Evolutionary conservation across 2,329 filamentous ascomycete genomes (phyloP), one percentile per base, ranked within the genome.

Genomic region (Pseudogymnoascus sp.): DNA sequence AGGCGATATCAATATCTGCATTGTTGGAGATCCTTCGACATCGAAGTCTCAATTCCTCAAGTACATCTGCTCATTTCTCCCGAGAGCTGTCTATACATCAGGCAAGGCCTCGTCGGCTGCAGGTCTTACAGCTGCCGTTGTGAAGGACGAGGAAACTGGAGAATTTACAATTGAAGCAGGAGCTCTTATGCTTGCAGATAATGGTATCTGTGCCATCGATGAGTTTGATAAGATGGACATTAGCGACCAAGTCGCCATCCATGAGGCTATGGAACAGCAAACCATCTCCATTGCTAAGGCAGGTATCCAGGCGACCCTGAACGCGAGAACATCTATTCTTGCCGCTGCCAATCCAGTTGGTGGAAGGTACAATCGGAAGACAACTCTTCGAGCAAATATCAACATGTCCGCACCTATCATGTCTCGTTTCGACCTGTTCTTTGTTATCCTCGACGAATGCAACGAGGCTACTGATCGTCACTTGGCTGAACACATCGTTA

Each of bases 151-250:
- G 73, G 95, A 99, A 77, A 99, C 95, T 18, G 95, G 95, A 68
- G 95, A 99, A 73, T 97, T 97, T 75, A 99, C 95, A 12, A 99
- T 99, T 69, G 95, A 99, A 78, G 95, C 95, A 5, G 95, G 95
- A 78, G 95, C 95, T 11, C 85, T 99, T 64, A 97, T 99, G 95
- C 81, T 99, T 65, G 95, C 95, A 21, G 88, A 97, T 72, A 97
- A 96, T 69, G 95, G 95, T 62, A 96, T 97, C 70, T 99, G 95
- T 76, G 93, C 92, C 65, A 99, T 99, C 74, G 95, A 99, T 73
- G 95, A 99, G 75, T 99, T 99, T 70, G 95, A 99, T 84, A 99
- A 99, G 80, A 99, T 99, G 95, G 95, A 99, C 72, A 90, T 99
- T 66, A 87, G 80, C 61, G 95, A 99, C 75, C 95, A 99, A 78